phyloP scores from a whole-genome alignment of 805 yeast species.

The Groenewaldozyma salmanticensis region DNA sequence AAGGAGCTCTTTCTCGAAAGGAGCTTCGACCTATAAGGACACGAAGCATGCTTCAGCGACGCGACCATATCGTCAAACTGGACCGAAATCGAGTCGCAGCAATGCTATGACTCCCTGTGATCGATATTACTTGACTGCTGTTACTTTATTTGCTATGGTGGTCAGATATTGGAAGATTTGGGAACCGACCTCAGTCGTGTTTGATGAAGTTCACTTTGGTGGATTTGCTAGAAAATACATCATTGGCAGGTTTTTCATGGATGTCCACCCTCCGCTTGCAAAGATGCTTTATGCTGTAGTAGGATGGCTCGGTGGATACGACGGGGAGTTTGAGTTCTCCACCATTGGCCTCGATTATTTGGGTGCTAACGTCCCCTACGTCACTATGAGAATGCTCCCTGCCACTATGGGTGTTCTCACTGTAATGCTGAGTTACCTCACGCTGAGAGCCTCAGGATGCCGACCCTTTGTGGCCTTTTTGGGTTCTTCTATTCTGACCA shows the following conservation, averaged over 20 bases:
- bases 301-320: constrained; percentile 43
- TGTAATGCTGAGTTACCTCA: constrained; percentile 43
- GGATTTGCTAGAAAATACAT: constrained; percentile 85
- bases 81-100: too few species aligned
- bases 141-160: constrained; percentile 42
- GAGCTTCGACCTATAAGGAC: background rate
- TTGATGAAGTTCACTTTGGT: constrained; percentile 93
- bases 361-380: constrained; percentile 36
- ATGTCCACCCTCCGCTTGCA: constrained; percentile 65
- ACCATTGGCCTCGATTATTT: constrained; percentile 38
- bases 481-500: constrained; percentile 41
- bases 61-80: constrained; percentile 19
- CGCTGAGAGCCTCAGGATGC: constrained; percentile 47
- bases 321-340: constrained; percentile 36
- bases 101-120: too few species aligned
- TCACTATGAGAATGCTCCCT: constrained; percentile 48
- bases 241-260: constrained; percentile 54
- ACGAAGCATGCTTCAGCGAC: too few species aligned
- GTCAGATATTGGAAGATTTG: constrained; percentile 56
- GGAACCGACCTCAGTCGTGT: constrained; percentile 73
- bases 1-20: background rate
- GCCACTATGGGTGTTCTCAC: constrained; percentile 46
- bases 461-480: constrained; percentile 40
- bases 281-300: constrained; percentile 49
- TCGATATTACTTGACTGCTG: constrained; percentile 20